Evolutionary conservation across 75 land plant genomes (phyloP).

Genomic region (Sequoia sempervirens): DNA sequence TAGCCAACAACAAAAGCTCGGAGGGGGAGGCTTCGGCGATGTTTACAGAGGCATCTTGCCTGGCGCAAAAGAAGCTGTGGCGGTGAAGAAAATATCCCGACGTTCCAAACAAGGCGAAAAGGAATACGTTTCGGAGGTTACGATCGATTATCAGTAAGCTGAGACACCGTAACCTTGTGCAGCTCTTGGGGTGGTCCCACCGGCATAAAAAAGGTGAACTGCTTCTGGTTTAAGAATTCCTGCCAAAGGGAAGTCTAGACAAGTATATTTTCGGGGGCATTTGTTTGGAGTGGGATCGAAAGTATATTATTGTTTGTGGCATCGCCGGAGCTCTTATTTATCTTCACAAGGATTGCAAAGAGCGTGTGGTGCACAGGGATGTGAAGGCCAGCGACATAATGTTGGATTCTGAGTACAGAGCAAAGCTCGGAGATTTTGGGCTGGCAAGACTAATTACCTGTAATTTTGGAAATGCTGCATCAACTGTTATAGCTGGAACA

Average conservation of each 20-base stretch:
- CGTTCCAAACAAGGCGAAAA: slow-evolving; percentile 22
- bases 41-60: no score
- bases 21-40: no score
- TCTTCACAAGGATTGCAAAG: slow-evolving; percentile 26
- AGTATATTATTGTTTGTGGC: slow-evolving; percentile 8
- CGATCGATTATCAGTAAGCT: slow-evolving; percentile 26
- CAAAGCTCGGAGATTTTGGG: slow-evolving; percentile 32
- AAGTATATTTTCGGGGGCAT: neutral
- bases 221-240: slow-evolving; percentile 5
- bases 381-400: slow-evolving; percentile 29
- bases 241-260: slow-evolving; percentile 14
- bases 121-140: slow-evolving; percentile 30
- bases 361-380: slow-evolving; percentile 29
- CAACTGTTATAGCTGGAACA: slow-evolving; percentile 21
- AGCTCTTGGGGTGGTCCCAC: slow-evolving; percentile 22
- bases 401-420: slow-evolving; percentile 21
- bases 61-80: no score
- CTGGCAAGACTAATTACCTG: slow-evolving; percentile 26
- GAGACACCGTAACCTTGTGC: slow-evolving; percentile 36
- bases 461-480: slow-evolving; percentile 6
- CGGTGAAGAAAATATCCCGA: slow-evolving; percentile 13
- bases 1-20: no score
- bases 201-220: neutral
- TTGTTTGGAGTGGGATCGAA: neutral
- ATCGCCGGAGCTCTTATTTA: slow-evolving; percentile 21